Base-by-base conservation (phyloP, 2,329 filamentous ascomycete genomes). In the Malbranchea zuffiana region DNA sequence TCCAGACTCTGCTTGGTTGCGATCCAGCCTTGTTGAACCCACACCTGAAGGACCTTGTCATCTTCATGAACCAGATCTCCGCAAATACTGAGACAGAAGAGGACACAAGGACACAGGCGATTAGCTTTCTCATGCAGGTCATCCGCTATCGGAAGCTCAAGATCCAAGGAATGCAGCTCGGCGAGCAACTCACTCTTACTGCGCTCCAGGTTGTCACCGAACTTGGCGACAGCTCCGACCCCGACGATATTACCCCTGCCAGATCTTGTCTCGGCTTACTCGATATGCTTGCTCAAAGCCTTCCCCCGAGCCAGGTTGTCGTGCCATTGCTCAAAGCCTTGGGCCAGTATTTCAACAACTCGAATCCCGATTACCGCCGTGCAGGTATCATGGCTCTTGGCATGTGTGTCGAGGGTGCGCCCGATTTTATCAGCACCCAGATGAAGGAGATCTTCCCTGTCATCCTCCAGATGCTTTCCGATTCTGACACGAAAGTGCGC, bases 391-490 rank as follows among this genome's bases (percentile, higher is more conserved):
- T 96, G 44, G 81, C 88, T 32, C 74, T 98, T 4, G 88, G 88
- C 42, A 92, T 88, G 68, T 88, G 84, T 50, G 88, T 94, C 36
- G 90, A 96, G 68, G 90, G 90, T 50, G 88, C 90, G 19, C 90
- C 90, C 11, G 90, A 98, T 60, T 98, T 96, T 63, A 86, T 96
- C 54, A 85, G 84, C 46, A 94, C 87, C 13, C 90, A 98, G 63
- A 75, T 96, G 44, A 72, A 80, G 53, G 74, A 80, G 47, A 81
- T 96, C 47, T 75, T 96, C 58, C 90, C 90, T 32, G 71, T 83
- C 49, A 78, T 96, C 41, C 71, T 95, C 40, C 78, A 76, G 52
- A 72, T 96, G 6, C 75, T 98, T 25, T 60, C 85, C 55, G 90
- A 98, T 55, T 68, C 74, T n/a, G 82, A 92, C 48, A 71, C 77